phyloP scores from a whole-genome alignment of 169 alveolate species.

The Eimeria brunetti region DNA sequence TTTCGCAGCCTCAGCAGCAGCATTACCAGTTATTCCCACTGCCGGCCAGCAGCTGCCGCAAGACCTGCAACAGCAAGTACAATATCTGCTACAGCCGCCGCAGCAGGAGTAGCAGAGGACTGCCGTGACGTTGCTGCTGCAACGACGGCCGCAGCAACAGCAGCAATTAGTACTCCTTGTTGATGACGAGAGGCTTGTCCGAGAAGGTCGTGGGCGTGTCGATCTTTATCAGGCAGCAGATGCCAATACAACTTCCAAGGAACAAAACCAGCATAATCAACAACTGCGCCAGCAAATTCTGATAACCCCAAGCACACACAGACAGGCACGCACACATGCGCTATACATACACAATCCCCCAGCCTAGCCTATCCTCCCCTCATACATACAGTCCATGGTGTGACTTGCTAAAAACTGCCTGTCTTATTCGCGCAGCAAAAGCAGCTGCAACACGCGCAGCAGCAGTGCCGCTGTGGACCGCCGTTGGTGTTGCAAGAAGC shows the following conservation, averaged over 20 bases:
- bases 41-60: not conserved
- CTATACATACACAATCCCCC: not conserved
- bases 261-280: conserved; percentile 42
- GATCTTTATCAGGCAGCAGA: conserved; percentile 68
- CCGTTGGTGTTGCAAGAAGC: not conserved
- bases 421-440: not conserved
- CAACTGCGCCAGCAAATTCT: conserved; percentile 74
- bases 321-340: not conserved
- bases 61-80: not conserved
- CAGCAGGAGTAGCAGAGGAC: not conserved
- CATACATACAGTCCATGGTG: not conserved
- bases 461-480: not conserved
- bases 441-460: conserved; percentile 23
- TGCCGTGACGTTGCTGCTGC: not conserved
- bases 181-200: conserved; percentile 69
- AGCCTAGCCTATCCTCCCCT: not conserved
- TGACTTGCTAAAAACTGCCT: not conserved
- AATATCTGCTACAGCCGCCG: not conserved
- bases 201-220: conserved; percentile 77
- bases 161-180: conserved; percentile 68
- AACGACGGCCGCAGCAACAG: not conserved
- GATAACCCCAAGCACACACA: not conserved
- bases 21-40: not conserved
- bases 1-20: conserved; percentile 10
- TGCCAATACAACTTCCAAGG: conserved; percentile 58